Conservation (phyloP, 306 rosid species). For the Sophora flavescens region DNA sequence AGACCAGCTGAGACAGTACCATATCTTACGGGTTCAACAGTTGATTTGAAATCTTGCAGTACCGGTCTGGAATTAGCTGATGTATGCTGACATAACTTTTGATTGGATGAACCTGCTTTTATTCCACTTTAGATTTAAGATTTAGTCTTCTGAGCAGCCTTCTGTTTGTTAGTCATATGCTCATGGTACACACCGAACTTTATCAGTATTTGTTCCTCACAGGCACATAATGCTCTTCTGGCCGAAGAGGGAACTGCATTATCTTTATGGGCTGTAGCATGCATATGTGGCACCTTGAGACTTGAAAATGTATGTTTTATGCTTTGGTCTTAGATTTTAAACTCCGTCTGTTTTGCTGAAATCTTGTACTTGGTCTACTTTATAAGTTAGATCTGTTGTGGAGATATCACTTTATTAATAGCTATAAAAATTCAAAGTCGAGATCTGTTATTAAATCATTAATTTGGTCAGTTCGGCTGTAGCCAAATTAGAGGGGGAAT, state of each 20-base stretch:
- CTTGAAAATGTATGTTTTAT: slow-evolving; percentile 86
- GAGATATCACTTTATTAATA: background rate
- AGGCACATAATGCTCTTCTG: slow-evolving; percentile 80
- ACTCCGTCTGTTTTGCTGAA: slow-evolving; percentile 22
- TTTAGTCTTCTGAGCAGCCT: slow-evolving; percentile 14
- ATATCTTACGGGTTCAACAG: slow-evolving; percentile 64
- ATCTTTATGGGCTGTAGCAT: slow-evolving; percentile 93
- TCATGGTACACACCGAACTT: slow-evolving; percentile 21
- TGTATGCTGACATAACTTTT: slow-evolving; percentile 56
- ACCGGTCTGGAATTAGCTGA: slow-evolving; percentile 70
- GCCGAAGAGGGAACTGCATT: slow-evolving; percentile 91
- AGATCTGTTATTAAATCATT: slow-evolving; percentile 27
- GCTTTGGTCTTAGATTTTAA: slow-evolving; percentile 25
- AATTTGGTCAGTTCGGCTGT: slow-evolving; percentile 12
- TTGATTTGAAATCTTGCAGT: slow-evolving; percentile 66
- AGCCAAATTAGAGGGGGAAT: slow-evolving; percentile 31
- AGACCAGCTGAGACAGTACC: slow-evolving; percentile 60
- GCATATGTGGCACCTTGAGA: slow-evolving; percentile 92
- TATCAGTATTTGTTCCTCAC: slow-evolving; percentile 53
- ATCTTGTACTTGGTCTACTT: slow-evolving; percentile 1
- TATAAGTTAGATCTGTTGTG: slow-evolving; percentile 16
- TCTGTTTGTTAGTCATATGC: slow-evolving; percentile 27
- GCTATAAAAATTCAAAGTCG: slow-evolving; percentile 10
- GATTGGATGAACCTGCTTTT: slow-evolving; percentile 26
- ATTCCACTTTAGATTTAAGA: slow-evolving; percentile 28